These are phyloP conservation scores for Coriolopsis trogii DNA, from an alignment of 1,284 basidiomycete genomes.

Conservation along the genomic window DNA sequence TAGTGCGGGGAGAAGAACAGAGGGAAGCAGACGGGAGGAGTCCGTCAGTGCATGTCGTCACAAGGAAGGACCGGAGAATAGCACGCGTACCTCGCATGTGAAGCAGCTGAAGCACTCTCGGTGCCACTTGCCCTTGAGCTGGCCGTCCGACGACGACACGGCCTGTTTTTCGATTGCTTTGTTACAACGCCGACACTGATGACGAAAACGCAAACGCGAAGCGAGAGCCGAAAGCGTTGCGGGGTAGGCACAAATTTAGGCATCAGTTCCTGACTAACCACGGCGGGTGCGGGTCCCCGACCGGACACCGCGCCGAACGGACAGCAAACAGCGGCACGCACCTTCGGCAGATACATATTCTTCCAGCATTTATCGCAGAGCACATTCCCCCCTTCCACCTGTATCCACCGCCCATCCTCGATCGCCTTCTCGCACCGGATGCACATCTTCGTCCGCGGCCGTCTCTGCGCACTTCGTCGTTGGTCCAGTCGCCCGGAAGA, in stretches of 20 bases:
- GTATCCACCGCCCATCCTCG: constrained; percentile 80
- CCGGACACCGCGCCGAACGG: neutral
- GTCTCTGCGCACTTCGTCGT: constrained; percentile 24
- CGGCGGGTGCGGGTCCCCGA: constrained; percentile 6
- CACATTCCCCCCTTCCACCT: constrained; percentile 73
- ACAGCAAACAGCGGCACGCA: constrained; percentile 33
- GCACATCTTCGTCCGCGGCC: constrained; percentile 53
- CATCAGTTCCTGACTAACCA: neutral
- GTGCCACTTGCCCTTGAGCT: constrained; percentile 92
- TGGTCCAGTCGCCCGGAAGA: constrained; percentile 36
- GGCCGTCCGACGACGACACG: constrained; percentile 88
- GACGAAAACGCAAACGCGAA: constrained; percentile 3
- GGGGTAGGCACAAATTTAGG: too few relatives aligned
- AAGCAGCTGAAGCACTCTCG: constrained; percentile 87
- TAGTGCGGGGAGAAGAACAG: neutral
- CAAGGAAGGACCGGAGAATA: constrained; percentile 8
- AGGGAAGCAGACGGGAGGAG: constrained; percentile 1
- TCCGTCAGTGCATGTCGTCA: neutral
- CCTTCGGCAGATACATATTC: constrained; percentile 91
- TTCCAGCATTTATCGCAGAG: constrained; percentile 92
- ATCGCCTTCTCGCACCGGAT: constrained; percentile 69
- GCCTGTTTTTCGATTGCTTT: constrained; percentile 87
- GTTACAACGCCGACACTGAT: constrained; percentile 85
- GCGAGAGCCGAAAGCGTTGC: constrained; percentile 11
- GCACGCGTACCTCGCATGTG: constrained; percentile 69